These are phyloP conservation scores for Pseudozyma tsukubaensis DNA, from an alignment of 1,284 basidiomycete genomes.

Conservation along the genomic window DNA sequence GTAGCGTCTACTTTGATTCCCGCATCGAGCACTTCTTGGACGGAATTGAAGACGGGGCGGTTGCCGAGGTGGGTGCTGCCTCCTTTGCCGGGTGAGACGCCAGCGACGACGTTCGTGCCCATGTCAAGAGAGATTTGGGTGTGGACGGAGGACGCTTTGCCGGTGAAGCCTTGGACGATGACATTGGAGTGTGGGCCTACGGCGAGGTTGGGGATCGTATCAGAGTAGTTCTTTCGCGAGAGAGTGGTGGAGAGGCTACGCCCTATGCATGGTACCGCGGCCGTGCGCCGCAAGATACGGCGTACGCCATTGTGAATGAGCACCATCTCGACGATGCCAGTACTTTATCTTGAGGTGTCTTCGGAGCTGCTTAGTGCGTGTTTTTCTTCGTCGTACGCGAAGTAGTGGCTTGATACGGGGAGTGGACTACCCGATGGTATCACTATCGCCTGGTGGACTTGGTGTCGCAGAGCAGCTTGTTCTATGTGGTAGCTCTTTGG, in stretches of 20 bases:
- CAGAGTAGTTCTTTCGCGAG: constrained; percentile 17
- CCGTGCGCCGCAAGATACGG: neutral
- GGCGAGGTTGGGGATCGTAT: constrained; percentile 48
- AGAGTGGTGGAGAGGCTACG: constrained; percentile 11
- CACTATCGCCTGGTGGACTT: too few relatives aligned
- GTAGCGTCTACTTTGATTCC: constrained; percentile 45
- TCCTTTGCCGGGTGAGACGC: constrained; percentile 53
- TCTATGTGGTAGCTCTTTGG: too few relatives aligned
- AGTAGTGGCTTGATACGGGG: too few relatives aligned
- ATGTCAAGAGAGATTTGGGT: constrained; percentile 49
- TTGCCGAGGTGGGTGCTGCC: constrained; percentile 33
- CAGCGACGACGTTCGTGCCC: constrained; percentile 59
- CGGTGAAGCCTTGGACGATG: constrained; percentile 62
- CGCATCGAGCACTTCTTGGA: constrained; percentile 38
- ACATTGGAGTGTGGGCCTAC: constrained; percentile 45
- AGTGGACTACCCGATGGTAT: too few relatives aligned
- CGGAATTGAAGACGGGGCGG: constrained; percentile 47
- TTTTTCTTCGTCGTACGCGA: too few relatives aligned
- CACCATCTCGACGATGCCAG: constrained; percentile 2
- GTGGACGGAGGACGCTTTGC: constrained; percentile 54
- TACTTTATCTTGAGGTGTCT: too few relatives aligned
- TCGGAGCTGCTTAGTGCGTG: too few relatives aligned
- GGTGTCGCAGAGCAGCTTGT: too few relatives aligned
- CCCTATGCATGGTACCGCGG: neutral
- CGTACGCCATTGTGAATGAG: neutral